Evolutionary conservation across 306 rosid species (phyloP), one percentile per base, ranked within the genome.

Genomic region (Glycyrrhiza uralensis): DNA sequence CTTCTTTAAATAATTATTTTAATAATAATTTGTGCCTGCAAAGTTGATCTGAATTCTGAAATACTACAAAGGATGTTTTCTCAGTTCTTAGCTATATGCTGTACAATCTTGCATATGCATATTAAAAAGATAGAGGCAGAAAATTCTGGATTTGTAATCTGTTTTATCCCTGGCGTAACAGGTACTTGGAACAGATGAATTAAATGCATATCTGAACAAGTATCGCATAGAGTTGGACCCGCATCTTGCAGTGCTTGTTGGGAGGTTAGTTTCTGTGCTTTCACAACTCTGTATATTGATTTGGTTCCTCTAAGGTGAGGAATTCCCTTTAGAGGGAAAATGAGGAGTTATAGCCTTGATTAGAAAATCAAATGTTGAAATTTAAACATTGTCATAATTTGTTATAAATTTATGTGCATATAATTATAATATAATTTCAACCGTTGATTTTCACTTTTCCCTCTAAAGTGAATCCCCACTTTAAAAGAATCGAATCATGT

Each of bases 171-270:
- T 36, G 44, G 29, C 74, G 56, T 78, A 71, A 79, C 83, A 92
- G 97, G 91, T 92, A 51, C 90, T 92, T 63, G 97, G 97, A 41
- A 89, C 96, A 2, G 96, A 92, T 81, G 97, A 89, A 29, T 73
- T 89, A 64, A 71, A 71, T 58, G 79, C 92, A 26, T 92, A 89
- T 83, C 72, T 89, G 61, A 86, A 72, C 76, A 92, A 86, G 80
- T 89, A 87, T 72, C 88, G 70, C 20, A 86, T 92, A 62, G 96
- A 89, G 79, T 84, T 92, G 83, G 96, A 92, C 59, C 96, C 90
- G 2, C 83, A 86, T 45, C 91, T 89, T 69, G 88, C 83, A 2
- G 85, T 86, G 26, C 96, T 92, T 23, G 85, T 92, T 61, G 97
- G 93, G 69, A 92, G 96, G 97, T 92, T 60, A 58, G 65, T 83